Conservation (phyloP, 208 protist genomes). For the Tritrichomonas musculus region DNA sequence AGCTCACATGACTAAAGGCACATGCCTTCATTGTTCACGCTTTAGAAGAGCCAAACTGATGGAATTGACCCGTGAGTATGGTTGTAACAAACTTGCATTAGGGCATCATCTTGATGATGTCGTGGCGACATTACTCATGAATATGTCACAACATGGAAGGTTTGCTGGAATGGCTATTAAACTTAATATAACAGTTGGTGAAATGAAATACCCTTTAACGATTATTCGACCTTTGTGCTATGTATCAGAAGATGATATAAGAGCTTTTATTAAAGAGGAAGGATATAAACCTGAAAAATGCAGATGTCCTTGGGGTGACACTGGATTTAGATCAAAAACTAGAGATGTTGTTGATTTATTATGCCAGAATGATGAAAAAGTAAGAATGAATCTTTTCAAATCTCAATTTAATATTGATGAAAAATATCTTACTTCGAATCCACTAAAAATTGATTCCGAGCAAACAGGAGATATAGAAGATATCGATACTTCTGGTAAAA, state of each 20-base stretch:
- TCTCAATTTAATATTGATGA: background rate
- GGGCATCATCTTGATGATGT: conserved; percentile 23
- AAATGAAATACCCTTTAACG: conserved; percentile 1
- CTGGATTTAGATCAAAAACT: background rate
- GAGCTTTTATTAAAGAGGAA: background rate
- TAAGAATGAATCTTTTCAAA: conserved; percentile 13
- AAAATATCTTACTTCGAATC: background rate
- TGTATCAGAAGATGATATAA: background rate
- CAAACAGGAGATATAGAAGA: background rate
- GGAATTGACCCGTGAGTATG: background rate
- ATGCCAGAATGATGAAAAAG: background rate
- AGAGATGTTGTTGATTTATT: background rate
- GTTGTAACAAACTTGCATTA: conserved; percentile 11
- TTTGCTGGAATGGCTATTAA: conserved; percentile 10
- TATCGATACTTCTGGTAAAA: background rate
- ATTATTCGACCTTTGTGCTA: background rate
- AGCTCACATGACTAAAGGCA: background rate
- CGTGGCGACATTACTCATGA: background rate
- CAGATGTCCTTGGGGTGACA: conserved; percentile 29
- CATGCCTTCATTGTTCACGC: conserved; percentile 6
- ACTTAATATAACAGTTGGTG: background rate
- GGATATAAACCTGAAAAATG: background rate
- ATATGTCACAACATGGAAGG: conserved; percentile 14
- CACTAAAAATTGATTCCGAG: background rate
- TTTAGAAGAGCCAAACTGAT: background rate